These are phyloP conservation scores for Barbarea vulgaris DNA, from an alignment of 345 rosid genomes.

Conservation along the genomic window DNA sequence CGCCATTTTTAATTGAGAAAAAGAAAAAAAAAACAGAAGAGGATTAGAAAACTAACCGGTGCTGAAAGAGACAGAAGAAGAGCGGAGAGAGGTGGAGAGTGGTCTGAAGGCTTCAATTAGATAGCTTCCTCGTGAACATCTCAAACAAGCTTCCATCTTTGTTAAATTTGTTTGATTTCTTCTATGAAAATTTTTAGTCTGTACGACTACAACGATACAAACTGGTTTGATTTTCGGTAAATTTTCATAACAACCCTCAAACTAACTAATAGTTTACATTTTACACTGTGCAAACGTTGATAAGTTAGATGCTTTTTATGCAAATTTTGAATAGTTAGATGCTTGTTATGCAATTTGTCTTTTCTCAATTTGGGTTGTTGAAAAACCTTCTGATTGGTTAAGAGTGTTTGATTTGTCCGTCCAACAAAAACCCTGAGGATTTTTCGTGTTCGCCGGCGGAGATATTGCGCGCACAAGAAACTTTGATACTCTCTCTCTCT, in stretches of 20 bases:
- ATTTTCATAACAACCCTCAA: background rate
- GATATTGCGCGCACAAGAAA: conserved; percentile 12
- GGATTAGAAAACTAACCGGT: conserved; percentile 41
- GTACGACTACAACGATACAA: no score
- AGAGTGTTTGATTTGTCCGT: conserved; percentile 7
- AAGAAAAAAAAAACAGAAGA: conserved; percentile 18
- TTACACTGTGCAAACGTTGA: background rate
- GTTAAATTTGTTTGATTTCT: background rate
- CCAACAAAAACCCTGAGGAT: conserved; percentile 33
- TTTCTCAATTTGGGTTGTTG: background rate
- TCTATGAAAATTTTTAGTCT: no score
- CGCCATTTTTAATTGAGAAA: background rate
- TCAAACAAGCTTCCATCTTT: conserved; percentile 67
- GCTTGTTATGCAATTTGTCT: background rate
- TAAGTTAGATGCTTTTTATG: background rate
- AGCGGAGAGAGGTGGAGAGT: conserved; percentile 30
- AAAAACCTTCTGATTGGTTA: background rate
- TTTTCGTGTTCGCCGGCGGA: conserved; percentile 37
- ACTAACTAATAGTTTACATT: background rate
- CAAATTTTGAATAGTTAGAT: background rate
- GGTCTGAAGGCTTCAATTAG: conserved; percentile 53
- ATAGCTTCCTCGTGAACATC: conserved; percentile 48
- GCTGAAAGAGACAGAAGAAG: conserved; percentile 46
- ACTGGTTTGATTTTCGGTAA: background rate
- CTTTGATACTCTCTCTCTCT: conserved; percentile 2